Conservation (phyloP, 208 protist genomes). For the Tritrichomonas foetus region DNA sequence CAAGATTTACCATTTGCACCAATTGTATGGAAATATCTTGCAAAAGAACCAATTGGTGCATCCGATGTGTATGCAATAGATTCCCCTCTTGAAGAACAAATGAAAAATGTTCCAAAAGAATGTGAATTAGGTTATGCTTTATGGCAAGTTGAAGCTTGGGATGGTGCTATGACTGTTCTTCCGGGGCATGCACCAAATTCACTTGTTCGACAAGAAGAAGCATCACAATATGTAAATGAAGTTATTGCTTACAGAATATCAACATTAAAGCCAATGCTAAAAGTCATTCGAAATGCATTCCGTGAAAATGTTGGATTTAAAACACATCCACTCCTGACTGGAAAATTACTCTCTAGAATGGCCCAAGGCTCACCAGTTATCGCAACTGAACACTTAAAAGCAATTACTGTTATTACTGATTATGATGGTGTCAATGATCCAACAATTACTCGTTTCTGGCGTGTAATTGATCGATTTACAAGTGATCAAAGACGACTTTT, state of each 20-base stretch:
- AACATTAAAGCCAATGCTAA: background rate
- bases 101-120: background rate
- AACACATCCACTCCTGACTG: background rate
- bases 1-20: slow-evolving; percentile 10
- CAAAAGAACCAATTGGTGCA: background rate
- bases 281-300: background rate
- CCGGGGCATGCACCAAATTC: background rate
- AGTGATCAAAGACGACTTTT: background rate
- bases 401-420: background rate
- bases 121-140: background rate
- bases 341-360: background rate
- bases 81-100: background rate
- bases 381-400: background rate
- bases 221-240: background rate
- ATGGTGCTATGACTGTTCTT: background rate
- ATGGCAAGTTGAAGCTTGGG: background rate
- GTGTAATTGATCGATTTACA: background rate
- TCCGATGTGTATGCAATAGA: background rate
- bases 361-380: background rate
- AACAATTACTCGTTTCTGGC: background rate
- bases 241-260: background rate
- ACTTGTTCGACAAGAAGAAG: background rate
- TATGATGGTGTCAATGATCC: background rate
- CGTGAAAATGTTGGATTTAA: background rate
- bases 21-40: background rate